phyloP scores from a whole-genome alignment of 2,329 filamentous ascomycete genomes.

The Fusarium mundagurra region DNA sequence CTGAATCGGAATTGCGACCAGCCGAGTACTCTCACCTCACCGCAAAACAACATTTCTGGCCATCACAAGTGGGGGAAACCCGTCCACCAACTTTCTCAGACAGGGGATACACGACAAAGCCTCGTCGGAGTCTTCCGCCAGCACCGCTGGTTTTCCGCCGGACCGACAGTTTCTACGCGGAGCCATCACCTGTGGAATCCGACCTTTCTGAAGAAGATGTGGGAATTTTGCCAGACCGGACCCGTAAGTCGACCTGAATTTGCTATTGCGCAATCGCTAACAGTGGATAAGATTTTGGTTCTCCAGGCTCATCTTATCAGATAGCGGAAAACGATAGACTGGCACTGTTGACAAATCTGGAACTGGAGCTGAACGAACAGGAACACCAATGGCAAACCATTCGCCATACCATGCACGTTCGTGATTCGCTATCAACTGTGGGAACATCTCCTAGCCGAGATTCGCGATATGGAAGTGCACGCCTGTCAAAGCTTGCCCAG shows the following conservation, averaged over 20 bases:
- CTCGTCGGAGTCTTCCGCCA: constrained; percentile 65
- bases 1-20: constrained; percentile 13
- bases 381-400: constrained; percentile 69
- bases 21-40: constrained; percentile 20
- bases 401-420: constrained; percentile 59
- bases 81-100: constrained; percentile 66
- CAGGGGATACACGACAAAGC: constrained; percentile 55
- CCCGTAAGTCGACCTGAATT: constrained; percentile 10
- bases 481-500: constrained; percentile 22
- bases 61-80: constrained; percentile 67
- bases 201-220: constrained; percentile 52
- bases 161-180: constrained; percentile 55
- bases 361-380: constrained; percentile 69
- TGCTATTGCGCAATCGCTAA: constrained; percentile 12
- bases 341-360: constrained; percentile 66
- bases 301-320: constrained; percentile 39
- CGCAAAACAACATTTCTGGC: constrained; percentile 52
- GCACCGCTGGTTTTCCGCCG: constrained; percentile 62
- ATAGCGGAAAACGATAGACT: constrained; percentile 50
- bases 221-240: constrained; percentile 39
- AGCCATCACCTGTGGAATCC: constrained; percentile 64
- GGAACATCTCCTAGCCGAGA: constrained; percentile 41
- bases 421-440: constrained; percentile 62
- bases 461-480: constrained; percentile 34
- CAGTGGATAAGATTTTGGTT: constrained; percentile 8